These are phyloP conservation scores for Peterozyma xylosa DNA, from an alignment of 805 yeast species.

Conservation along the genomic window DNA sequence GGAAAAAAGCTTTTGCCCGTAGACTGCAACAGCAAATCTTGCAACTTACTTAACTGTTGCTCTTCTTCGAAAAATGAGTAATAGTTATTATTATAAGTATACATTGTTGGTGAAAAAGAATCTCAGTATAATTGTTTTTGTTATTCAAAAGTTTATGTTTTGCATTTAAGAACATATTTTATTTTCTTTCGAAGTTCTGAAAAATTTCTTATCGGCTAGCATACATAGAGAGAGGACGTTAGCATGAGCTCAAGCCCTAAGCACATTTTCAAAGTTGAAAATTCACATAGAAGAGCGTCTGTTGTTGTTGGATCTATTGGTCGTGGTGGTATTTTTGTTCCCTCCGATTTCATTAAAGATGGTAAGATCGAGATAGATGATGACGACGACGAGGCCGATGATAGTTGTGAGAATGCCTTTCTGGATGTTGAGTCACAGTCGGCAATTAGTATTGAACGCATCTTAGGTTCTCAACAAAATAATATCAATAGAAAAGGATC, in stretches of 20 bases:
- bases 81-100: too few relatives aligned
- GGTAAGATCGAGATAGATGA: slow-evolving; percentile 1
- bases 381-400: slow-evolving; percentile 16
- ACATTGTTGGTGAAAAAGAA: too few relatives aligned
- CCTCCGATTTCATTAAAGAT: slow-evolving; percentile 33
- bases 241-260: background rate
- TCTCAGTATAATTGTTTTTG: too few relatives aligned
- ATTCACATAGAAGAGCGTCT: slow-evolving; percentile 41
- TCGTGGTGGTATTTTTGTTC: slow-evolving; percentile 43
- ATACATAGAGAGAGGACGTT: too few relatives aligned
- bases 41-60: too few relatives aligned
- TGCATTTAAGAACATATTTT: too few relatives aligned
- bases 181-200: too few relatives aligned
- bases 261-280: slow-evolving; percentile 29
- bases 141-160: too few relatives aligned
- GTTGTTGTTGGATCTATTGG: slow-evolving; percentile 45
- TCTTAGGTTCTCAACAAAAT: background rate
- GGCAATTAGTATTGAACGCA: background rate
- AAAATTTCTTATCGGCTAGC: too few relatives aligned
- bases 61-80: too few relatives aligned
- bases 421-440: slow-evolving; percentile 6
- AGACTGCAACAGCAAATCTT: too few relatives aligned
- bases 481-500: background rate
- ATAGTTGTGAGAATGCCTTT: background rate
- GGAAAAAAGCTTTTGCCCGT: too few relatives aligned